Conservation (phyloP, 179 eudicot species). For the Heliamphora ciliata region DNA sequence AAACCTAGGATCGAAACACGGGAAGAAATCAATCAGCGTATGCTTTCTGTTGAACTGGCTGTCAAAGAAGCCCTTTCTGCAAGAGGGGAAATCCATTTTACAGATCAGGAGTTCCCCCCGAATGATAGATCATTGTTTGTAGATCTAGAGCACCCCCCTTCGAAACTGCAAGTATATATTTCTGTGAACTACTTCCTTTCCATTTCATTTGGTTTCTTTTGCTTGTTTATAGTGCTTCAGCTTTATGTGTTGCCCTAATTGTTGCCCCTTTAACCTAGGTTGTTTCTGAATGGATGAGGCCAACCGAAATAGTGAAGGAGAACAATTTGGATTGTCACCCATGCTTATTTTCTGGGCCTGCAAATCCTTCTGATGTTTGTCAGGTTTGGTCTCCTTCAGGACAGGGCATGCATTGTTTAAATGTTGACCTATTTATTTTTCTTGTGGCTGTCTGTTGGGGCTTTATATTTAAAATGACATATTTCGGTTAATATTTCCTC, state of each 20-base stretch:
- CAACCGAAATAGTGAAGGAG: conserved; percentile 66
- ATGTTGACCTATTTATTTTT: not conserved
- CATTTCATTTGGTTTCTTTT: conserved; percentile 14
- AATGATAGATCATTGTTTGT: conserved; percentile 72
- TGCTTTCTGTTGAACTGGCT: conserved; percentile 95
- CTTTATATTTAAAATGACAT: conserved; percentile 6
- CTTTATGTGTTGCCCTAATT: conserved; percentile 13
- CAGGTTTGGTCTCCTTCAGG: conserved; percentile 49
- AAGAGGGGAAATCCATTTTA: conserved; percentile 78
- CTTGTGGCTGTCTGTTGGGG: not conserved
- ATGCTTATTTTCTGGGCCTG: conserved; percentile 78
- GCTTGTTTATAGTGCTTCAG: not conserved
- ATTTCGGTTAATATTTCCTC: conserved; percentile 11
- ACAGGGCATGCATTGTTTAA: not conserved
- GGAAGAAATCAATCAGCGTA: conserved; percentile 79
- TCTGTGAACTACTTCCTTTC: not conserved
- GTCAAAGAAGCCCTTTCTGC: conserved; percentile 90
- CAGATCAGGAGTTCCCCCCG: conserved; percentile 96
- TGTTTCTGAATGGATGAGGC: conserved; percentile 91
- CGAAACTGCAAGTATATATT: conserved; percentile 63
- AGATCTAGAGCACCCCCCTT: conserved; percentile 73
- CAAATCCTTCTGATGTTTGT: conserved; percentile 98
- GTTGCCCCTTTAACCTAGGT: conserved; percentile 38
- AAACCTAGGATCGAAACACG: conserved; percentile 80
- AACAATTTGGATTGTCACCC: conserved; percentile 55